These are phyloP conservation scores for Melaleuca alternifolia DNA, from an alignment of 345 rosid genomes.

Conservation along the genomic window DNA sequence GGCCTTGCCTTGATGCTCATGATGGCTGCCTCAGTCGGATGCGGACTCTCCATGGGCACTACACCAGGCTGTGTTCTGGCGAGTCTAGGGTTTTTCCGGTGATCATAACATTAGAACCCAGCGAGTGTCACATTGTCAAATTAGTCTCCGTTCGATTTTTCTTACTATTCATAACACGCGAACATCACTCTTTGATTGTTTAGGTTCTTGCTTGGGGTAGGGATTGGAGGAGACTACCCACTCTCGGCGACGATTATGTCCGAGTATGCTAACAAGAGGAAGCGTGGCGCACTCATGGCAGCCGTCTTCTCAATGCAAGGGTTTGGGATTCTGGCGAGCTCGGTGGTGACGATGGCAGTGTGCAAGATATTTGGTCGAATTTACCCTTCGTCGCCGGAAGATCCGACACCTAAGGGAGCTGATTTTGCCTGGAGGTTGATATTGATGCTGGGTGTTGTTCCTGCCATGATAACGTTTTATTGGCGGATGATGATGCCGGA, in stretches of 20 bases:
- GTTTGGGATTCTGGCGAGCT: conserved; percentile 49
- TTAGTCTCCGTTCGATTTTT: background rate
- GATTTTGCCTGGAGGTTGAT: conserved; percentile 67
- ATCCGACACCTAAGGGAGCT: conserved; percentile 27
- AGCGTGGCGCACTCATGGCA: conserved; percentile 53
- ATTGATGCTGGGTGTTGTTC: conserved; percentile 55
- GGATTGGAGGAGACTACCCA: conserved; percentile 68
- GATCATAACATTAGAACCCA: background rate
- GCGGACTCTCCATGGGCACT: conserved; percentile 51
- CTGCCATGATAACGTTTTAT: conserved; percentile 56
- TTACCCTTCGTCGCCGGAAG: background rate
- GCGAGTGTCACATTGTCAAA: background rate
- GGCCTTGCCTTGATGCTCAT: conserved; percentile 40
- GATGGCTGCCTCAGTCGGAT: conserved; percentile 38
- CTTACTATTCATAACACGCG: background rate
- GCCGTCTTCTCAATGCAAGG: conserved; percentile 73
- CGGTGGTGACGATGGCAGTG: conserved; percentile 38
- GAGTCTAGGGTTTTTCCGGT: conserved; percentile 3
- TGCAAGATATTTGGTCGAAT: conserved; percentile 7
- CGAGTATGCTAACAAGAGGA: conserved; percentile 60
- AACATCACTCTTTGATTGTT: background rate
- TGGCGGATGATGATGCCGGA: conserved; percentile 84
- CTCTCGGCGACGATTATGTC: conserved; percentile 73
- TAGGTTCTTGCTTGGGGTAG: conserved; percentile 48
- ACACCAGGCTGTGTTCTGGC: conserved; percentile 24